Evolutionary conservation across 352 stramenopile genomes (phyloP), one percentile per base, ranked within the genome.

Genomic region (Discostella stelligera): DNA sequence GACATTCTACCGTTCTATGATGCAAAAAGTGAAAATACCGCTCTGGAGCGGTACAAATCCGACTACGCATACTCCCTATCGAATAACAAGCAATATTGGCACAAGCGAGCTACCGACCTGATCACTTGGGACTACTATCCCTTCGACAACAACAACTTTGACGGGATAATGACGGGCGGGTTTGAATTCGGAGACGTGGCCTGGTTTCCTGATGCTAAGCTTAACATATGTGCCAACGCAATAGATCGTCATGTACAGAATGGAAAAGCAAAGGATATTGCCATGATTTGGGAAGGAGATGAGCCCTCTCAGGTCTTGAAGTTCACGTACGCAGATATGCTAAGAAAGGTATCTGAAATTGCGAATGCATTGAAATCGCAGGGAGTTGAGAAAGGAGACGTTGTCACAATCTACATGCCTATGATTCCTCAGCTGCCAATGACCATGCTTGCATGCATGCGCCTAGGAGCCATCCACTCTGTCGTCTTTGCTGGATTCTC

Each of bases 401-500:
- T 95, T 8, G 97, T 98, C 4, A 97, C 95, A n/a, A 93, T 98
- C 37, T 99, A 99, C 90, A 98, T 99, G 97, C 97, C 97, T 32
- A 99, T 99, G 97, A 97, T 99, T 66, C 96, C 96, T 13, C 96
- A 99, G 82, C 88, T 96, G 7, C 94, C 95, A 14, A 97, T 98
- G 79, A 95, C 95, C 41, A 83, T 99, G 97, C 88, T 99, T 21
- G 97, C 97, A 0, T 99, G 97, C 75, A 94, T 95, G 8, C 94
- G 97, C 30, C 98, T 99, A 71, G 97, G 97, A 37, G 97, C 96
- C 11, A 89, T 98, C 4, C 97, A 99, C 89, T 97, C 91, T 21
- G 95, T 99, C 3, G 94, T 99, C 10, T 99, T 99, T 90, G 97
- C 96, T n/a, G 97, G 97, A 44, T 96, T 96, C 58, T 97, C 89